Evolutionary conservation across 2,329 filamentous ascomycete species (phyloP), one percentile per base, ranked within the genome.

Genomic region (Macroventuria anomochaeta): DNA sequence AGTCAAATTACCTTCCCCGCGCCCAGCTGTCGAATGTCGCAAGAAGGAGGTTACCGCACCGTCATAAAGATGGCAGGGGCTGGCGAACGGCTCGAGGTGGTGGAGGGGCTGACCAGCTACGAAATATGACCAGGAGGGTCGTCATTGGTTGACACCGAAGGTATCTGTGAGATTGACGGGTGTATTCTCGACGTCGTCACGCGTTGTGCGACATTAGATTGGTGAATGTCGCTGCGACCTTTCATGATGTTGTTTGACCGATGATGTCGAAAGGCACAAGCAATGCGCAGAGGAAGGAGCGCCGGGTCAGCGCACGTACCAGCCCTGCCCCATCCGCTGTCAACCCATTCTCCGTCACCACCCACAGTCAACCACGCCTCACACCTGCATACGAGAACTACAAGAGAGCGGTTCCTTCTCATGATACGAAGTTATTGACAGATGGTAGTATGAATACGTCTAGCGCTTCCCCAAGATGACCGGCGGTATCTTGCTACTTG

Each of bases 221-320:
- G 40, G 46, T 32, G 39, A 51, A 53, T 33, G 48, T 50, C 46
- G 53, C 58, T 46, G 59, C 51, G 48, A 58, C 55, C 58, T 58
- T 50, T 51, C 48, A 38, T 33, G 38, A 32, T 57, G 59, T 41
- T 49, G 44, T 37, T 55, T 57, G 58, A 64, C 62, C 58, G 61
- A 62, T 59, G 54, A 46, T 43, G 32, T 54, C 55, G 52, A 48
- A 51, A 36, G 48, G 53, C 26, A 50, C 38, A 31, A 34, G 53
- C 25, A 46, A 32, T 11, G 51, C 37, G 46, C 49, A 39, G 39
- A 58, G 60, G 59, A 56, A 60, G 39, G 56, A 61, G 55, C 60
- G 49, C 44, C 48, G 44, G 54, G 50, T 46, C 58, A 58, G 57
- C 58, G 59, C 63, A 51, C 57, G 31, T 52, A 41, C 40, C 25